Evolutionary conservation across 371 early-diverging fungal species (phyloP).

Genomic region (Gilbertella persicaria): DNA sequence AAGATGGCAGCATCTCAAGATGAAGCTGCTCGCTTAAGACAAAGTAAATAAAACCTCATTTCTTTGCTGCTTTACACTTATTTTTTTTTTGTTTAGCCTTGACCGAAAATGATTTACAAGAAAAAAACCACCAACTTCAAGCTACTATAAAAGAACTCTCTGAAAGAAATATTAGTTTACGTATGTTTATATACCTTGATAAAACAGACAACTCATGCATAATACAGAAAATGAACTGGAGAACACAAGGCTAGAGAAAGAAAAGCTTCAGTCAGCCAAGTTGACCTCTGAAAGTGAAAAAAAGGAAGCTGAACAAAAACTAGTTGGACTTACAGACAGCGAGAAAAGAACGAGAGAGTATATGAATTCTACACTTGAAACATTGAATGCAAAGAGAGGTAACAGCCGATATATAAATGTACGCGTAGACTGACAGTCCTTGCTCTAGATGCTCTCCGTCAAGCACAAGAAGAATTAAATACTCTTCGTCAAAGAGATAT

Average conservation of each 20-base stretch:
- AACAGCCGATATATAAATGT: not conserved
- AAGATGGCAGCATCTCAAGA: not conserved
- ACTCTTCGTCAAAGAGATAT: not conserved
- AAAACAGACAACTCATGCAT: not conserved
- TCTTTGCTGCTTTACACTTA: not conserved
- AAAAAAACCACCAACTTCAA: not conserved
- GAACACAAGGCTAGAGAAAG: conserved; percentile 1
- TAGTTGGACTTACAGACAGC: not conserved
- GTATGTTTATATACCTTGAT: not conserved
- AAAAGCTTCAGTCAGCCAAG: not conserved
- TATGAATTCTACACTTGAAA: not conserved
- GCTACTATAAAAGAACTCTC: not conserved
- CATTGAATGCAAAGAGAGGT: conserved; percentile 9
- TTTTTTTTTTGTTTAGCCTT: conserved; percentile 5
- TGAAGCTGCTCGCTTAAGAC: not conserved
- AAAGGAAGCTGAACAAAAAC: not conserved
- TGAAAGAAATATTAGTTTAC: not conserved
- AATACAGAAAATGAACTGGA: not conserved
- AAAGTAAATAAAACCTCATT: not conserved
- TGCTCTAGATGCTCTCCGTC: not conserved
- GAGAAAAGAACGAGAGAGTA: conserved; percentile 1
- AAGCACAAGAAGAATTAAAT: not conserved
- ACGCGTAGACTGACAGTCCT: not conserved
- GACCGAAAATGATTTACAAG: not conserved
- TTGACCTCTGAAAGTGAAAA: not conserved